Base-by-base conservation (phyloP, 331 rosid genomes). In the Quercus lobata region DNA sequence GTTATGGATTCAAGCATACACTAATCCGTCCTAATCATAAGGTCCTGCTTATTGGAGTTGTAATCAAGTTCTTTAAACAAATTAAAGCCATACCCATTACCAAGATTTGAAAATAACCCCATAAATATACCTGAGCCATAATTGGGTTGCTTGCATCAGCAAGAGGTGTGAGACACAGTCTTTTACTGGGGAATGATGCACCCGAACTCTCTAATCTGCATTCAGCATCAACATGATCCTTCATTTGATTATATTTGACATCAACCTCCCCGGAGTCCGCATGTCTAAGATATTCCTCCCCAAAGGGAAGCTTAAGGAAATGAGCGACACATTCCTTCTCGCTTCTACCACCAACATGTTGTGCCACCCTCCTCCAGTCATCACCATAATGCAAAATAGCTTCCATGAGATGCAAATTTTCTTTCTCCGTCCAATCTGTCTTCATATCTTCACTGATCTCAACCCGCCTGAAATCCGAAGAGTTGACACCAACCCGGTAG, bases 61-160 rank as follows among this genome's bases (percentile, higher is more conserved):
- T 68, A 35, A 68, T n/a, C 52, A 34, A 21, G 27, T 68, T 35
- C 53, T 29, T 19, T 17, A 25, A 68, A 35, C 70, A 63, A 29
- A 63, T 2, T 19, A 32, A 68, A 6, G 4, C 72, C 53, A 68
- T 34, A 10, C 52, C 52, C 15, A 68, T 44, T 8, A 22, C 21
- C 1, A 10, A 58, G 21, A 68, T 57, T 56, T 29, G 30, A 37
- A 44, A 44, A 70, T 1, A 35, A 66, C 69, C 34, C 21, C 71
- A 76, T 65, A 79, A 79, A 82, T 69, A 69, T 71, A 93, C 97
- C 97, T 95, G 99, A 60, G 99, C 99, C 98, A 96, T 91, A 41
- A 96, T 93, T 63, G 99, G 99, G 80, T 96, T 96, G 90, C 99
- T 96, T 17, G 96, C 93, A 86, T 96, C 99, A 0, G 97, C 94